phyloP scores from a whole-genome alignment of 202 grass and related monocot genomes.

The Schoenoplectus tabernaemontani region DNA sequence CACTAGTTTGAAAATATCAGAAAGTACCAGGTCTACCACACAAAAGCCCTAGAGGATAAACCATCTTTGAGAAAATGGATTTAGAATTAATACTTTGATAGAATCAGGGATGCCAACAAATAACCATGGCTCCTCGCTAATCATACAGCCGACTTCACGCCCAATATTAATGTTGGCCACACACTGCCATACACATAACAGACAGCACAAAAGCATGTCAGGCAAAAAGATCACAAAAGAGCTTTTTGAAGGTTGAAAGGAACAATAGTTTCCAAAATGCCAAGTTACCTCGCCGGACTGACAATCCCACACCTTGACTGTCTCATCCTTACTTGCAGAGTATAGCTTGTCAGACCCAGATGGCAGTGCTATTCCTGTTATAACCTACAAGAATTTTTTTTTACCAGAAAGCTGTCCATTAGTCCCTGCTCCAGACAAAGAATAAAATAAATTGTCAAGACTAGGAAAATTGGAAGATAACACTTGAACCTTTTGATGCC shows the following conservation, averaged over 20 bases:
- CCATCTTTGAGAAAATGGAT: not conserved
- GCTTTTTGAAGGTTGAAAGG: not conserved
- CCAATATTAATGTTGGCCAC: conserved; percentile 45
- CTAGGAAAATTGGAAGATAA: not conserved
- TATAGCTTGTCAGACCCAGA: conserved; percentile 82
- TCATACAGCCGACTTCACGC: conserved; percentile 86
- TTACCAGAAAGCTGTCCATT: not conserved
- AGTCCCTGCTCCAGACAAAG: not conserved
- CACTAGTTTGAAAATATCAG: not conserved
- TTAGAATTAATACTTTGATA: conserved; percentile 63
- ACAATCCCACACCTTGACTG: conserved; percentile 86
- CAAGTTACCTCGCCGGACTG: conserved; percentile 78
- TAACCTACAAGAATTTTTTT: conserved; percentile 41
- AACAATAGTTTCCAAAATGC: conserved; percentile 1
- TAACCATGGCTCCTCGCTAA: conserved; percentile 81
- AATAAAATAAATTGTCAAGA: not conserved
- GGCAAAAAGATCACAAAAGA: conserved; percentile 25
- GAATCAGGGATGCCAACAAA: conserved; percentile 72
- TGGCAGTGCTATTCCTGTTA: conserved; percentile 68
- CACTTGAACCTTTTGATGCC: conserved; percentile 64
- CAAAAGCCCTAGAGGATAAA: not conserved
- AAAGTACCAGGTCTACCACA: not conserved
- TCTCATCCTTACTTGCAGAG: conserved; percentile 86
- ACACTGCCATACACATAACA: conserved; percentile 47
- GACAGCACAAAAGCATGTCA: conserved; percentile 23